Base-by-base conservation (phyloP, 306 rosid species). In the Casuarina cunninghamiana region DNA sequence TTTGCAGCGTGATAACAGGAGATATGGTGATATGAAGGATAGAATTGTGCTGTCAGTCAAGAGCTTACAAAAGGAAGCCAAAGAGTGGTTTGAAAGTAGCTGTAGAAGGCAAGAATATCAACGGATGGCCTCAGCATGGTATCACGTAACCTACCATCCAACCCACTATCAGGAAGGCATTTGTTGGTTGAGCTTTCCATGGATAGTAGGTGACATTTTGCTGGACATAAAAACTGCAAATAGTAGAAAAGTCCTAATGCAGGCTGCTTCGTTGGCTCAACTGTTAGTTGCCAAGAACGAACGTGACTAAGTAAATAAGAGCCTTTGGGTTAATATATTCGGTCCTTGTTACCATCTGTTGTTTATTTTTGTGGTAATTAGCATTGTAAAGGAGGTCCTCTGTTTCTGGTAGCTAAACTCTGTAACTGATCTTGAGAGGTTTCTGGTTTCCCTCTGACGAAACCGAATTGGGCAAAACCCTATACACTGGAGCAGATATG, bases 111-210 rank as follows among this genome's bases (percentile, higher is more conserved):
- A 72, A 1, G 86, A 89, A 3, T 84, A 72, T 57, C 76, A 70
- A 84, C 85, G 21, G 32, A 13, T 95, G 90, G 97, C 99, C 3
- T 88, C 91, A 9, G 99, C 99, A 17, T 95, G 99, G 99, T 93
- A 93, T 77, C 87, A 87, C 72, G 97, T 93, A 37, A 86, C 97
- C 41, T 95, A 88, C 81, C 93, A 90, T 84, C 88, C 90, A 0
- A 73, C 46, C 1, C 78, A 83, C 79, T 75, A 57, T 78, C 82
- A 53, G 3, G 83, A 86, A 86, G 65, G 62, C 71, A 16, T 78
- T 73, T 75, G 63, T 41, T 91, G 75, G 84, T 72, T 95, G 53
- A 93, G 97, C 89, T 88, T 95, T 80, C 97, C 99, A 3, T 95
- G 99, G 99, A 88, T 89, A 48, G 81, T 87, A 37, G 93, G 93